Conservation (phyloP, 495 filamentous ascomycete genomes). For the Talaromyces trachyspermus region DNA sequence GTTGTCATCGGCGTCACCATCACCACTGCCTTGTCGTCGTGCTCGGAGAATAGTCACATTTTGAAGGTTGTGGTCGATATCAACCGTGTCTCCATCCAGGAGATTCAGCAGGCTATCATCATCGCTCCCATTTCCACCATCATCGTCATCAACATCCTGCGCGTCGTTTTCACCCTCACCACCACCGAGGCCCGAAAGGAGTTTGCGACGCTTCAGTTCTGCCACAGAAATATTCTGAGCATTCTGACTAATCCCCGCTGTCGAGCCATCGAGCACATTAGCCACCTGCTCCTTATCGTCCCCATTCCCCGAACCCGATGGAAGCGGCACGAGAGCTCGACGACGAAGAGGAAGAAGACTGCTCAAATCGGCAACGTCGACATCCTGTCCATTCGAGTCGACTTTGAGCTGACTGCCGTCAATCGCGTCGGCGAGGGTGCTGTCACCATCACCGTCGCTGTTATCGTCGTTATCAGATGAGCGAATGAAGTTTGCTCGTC, state of each 20-base stretch:
- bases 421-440: not conserved
- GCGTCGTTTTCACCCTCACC: not conserved
- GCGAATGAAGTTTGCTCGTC: no score
- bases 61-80: not conserved
- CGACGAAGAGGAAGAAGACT: not conserved
- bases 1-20: not conserved
- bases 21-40: no score
- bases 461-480: not conserved
- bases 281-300: no score
- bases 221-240: not conserved
- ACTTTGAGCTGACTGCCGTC: not conserved
- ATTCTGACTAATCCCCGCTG: no score
- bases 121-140: not conserved
- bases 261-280: no score
- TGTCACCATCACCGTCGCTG: not conserved
- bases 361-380: not conserved
- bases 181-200: not conserved
- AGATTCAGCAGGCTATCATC: not conserved
- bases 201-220: not conserved
- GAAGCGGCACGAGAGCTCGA: not conserved
- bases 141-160: not conserved
- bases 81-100: not conserved
- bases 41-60: slow-evolving; percentile 1
- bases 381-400: not conserved
- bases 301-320: no score